Conservation (phyloP, 169 alveolate genomes). For the Eimeria maxima region DNA sequence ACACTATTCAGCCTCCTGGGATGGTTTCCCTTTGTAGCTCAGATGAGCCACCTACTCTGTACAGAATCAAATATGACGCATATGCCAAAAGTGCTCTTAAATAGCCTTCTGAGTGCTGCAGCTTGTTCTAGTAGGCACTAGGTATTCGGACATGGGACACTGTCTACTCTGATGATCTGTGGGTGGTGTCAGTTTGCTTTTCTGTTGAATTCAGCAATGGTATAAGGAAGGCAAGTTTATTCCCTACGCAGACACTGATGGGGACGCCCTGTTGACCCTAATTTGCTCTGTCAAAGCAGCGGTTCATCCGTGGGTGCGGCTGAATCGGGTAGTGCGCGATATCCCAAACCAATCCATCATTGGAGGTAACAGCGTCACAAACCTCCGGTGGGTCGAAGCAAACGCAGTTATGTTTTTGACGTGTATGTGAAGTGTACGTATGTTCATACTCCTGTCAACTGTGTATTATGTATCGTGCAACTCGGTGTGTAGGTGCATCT, state of each 20-base stretch:
- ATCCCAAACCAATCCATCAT: constrained; percentile 97
- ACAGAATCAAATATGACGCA: not conserved
- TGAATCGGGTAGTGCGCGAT: constrained; percentile 96
- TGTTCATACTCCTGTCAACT: not conserved
- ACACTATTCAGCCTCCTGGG: not conserved
- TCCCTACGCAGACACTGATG: constrained; percentile 94
- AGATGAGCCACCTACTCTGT: not conserved
- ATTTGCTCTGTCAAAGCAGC: constrained; percentile 91
- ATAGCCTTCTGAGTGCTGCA: not conserved
- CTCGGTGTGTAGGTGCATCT: not conserved
- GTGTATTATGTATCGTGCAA: no score
- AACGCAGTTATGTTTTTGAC: not conserved
- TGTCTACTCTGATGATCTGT: not conserved
- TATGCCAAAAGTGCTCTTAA: no score
- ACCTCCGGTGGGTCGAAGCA: constrained; percentile 92
- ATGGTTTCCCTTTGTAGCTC: not conserved
- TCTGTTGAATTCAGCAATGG: constrained; percentile 58
- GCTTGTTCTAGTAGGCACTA: not conserved
- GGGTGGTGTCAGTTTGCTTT: not conserved
- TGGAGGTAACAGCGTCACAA: constrained; percentile 96
- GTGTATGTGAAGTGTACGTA: not conserved
- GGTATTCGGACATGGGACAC: not conserved
- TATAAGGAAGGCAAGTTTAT: constrained; percentile 90
- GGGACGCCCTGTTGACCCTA: constrained; percentile 82
- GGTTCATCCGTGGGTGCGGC: constrained; percentile 97